Evolutionary conservation across 441 rosid species (phyloP), one percentile per base, ranked within the genome.

Genomic region (Breynia disticha): DNA sequence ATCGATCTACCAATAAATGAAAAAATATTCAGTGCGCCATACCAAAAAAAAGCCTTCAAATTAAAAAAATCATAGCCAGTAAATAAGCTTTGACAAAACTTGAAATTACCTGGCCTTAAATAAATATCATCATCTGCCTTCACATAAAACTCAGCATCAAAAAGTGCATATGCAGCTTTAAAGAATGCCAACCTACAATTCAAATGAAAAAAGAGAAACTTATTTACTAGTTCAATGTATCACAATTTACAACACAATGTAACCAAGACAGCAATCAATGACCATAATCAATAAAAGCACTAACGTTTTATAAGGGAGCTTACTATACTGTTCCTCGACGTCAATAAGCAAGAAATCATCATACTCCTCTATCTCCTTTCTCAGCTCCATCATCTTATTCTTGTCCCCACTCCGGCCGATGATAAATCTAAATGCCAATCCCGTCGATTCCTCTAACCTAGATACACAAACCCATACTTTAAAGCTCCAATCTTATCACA

Each of bases 291-390:
- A 50, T 19, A 24, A 42, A 58, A 62, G 54, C 68, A 86, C 87
- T 82, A 71, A 91, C 98, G 97, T 91, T 91, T 91, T 91, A 81
- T 86, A 78, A 1, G 98, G 98, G 38, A 91, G 98, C 82, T 83
- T 80, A 80, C 95, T 90, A 55, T 87, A 90, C 86, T 85, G 86
- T 82, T 90, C 95, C 80, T 85, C 87, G 2, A 79, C 74, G 72
- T 90, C 98, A 32, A 91, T 76, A 42, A 91, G 67, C 71, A 91
- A 35, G 70, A 91, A 83, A 68, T 91, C 98, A 70, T 91, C 98
- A 65, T 79, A 85, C 60, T 74, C 77, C 28, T 73, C 77, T 54
- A 90, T 63, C 73, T 90, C 98, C 60, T 66, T 80, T 57, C 67
- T 76, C 35, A 85, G 87, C 72, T 76, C 80, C 19, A 56, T 66